Conservation (phyloP, 2,329 filamentous ascomycete species). For the Aureobasidium leucospermi region DNA sequence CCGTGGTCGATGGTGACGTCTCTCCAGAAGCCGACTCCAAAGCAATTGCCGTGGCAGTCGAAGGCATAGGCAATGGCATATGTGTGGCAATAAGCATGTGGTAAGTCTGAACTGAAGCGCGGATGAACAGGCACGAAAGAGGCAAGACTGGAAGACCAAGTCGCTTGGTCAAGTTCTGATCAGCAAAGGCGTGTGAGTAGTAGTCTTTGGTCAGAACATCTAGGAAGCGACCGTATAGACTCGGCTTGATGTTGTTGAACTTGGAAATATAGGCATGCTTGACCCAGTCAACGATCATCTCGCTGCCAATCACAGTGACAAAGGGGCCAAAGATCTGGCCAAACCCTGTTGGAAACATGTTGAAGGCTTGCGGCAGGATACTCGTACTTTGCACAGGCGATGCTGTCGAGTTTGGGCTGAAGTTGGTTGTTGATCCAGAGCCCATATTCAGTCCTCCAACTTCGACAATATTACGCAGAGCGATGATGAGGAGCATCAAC, state of each 20-base stretch:
- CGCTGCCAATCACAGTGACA: conserved; percentile 84
- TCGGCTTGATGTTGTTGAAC: conserved; percentile 94
- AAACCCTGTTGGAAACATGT: conserved; percentile 60
- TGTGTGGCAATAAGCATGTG: conserved; percentile 94
- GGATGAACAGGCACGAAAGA: conserved; percentile 88
- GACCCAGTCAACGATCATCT: conserved; percentile 94
- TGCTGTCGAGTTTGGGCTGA: conserved; percentile 39
- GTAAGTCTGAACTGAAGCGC: conserved; percentile 90
- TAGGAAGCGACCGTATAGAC: conserved; percentile 80
- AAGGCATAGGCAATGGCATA: conserved; percentile 64
- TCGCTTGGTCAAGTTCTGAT: conserved; percentile 81
- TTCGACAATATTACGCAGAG: conserved; percentile 91
- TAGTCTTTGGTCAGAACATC: conserved; percentile 97
- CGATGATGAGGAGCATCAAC: conserved; percentile 96
- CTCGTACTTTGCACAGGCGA: conserved; percentile 57
- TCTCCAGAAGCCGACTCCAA: conserved; percentile 18
- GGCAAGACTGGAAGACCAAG: conserved; percentile 88
- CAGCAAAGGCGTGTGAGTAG: conserved; percentile 89
- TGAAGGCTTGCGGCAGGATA: conserved; percentile 85
- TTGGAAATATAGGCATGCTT: conserved; percentile 98
- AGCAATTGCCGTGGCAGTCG: conserved; percentile 45
- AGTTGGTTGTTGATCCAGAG: conserved; percentile 23
- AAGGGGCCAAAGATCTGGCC: conserved; percentile 90
- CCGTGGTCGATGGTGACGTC: conserved; percentile 64
- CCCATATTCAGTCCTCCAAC: conserved; percentile 69